Conservation (phyloP, 2,329 filamentous ascomycete species). For the Aspergillus sp. region DNA sequence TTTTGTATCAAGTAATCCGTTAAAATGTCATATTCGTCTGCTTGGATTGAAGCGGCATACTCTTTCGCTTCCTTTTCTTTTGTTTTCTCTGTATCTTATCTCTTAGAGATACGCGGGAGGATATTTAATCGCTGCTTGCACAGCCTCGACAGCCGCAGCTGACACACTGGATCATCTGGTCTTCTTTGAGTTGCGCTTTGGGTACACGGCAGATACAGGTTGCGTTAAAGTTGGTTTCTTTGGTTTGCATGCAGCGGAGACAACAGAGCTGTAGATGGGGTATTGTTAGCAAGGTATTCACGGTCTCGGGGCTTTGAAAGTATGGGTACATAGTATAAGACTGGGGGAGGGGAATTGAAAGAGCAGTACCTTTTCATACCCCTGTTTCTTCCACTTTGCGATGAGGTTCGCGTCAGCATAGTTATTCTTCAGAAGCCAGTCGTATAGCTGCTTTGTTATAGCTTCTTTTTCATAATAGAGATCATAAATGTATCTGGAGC, state of each 20-base stretch:
- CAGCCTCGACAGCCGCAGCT: constrained; percentile 93
- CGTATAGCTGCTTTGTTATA: constrained; percentile 86
- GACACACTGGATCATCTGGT: constrained; percentile 86
- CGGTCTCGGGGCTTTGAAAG: too few relatives aligned
- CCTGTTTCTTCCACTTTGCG: constrained; percentile 99
- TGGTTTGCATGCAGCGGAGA: constrained; percentile 94
- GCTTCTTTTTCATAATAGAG: constrained; percentile 97
- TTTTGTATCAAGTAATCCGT: not conserved
- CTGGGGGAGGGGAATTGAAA: constrained; percentile 5
- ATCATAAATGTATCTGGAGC: constrained; percentile 88
- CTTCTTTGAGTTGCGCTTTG: constrained; percentile 80
- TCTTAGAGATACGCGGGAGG: not conserved
- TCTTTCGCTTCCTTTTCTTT: not conserved
- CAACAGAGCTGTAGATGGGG: constrained; percentile 68
- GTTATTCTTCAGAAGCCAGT: constrained; percentile 92
- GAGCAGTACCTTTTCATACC: constrained; percentile 83
- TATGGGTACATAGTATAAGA: too few relatives aligned
- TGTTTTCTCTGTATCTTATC: constrained; percentile 1
- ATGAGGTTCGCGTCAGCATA: constrained; percentile 95
- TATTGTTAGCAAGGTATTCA: not conserved
- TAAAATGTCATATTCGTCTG: not conserved
- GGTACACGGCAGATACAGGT: constrained; percentile 97
- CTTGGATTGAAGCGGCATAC: too few relatives aligned
- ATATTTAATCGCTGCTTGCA: constrained; percentile 67
- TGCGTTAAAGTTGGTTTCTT: constrained; percentile 97